Conservation (phyloP, 2,329 filamentous ascomycete species). For the Aureobasidium vineae region DNA sequence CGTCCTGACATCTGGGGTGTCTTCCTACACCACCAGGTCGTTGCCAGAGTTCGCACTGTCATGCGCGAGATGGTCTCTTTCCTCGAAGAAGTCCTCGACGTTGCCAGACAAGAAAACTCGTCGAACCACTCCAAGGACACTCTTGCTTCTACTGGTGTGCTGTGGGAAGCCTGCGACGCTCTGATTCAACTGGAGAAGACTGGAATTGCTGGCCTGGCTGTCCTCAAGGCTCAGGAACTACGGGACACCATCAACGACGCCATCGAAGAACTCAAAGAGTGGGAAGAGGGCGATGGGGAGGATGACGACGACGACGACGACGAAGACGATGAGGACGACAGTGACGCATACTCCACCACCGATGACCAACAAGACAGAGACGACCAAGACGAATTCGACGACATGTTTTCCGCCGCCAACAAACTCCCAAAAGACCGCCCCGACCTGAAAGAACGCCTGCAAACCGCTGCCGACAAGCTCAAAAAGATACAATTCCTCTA, state of each 20-base stretch:
- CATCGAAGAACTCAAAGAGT: slow-evolving; percentile 81
- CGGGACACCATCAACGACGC: slow-evolving; percentile 76
- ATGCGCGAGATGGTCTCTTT: slow-evolving; percentile 63
- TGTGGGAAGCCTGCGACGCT: slow-evolving; percentile 82
- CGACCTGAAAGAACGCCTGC: slow-evolving; percentile 65
- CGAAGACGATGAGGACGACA: slow-evolving; percentile 42
- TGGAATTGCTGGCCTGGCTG: slow-evolving; percentile 68
- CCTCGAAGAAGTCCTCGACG: slow-evolving; percentile 53
- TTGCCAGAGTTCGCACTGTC: slow-evolving; percentile 57
- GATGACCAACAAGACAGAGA: slow-evolving; percentile 43
- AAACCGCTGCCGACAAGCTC: slow-evolving; percentile 61
- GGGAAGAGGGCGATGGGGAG: slow-evolving; percentile 58
- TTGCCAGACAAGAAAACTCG: slow-evolving; percentile 38
- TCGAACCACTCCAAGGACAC: slow-evolving; percentile 43
- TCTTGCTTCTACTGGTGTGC: slow-evolving; percentile 66
- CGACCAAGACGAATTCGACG: slow-evolving; percentile 60
- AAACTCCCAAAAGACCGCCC: slow-evolving; percentile 64
- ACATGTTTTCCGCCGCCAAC: slow-evolving; percentile 62
- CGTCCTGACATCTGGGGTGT: slow-evolving; percentile 60
- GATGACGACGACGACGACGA: slow-evolving; percentile 41
- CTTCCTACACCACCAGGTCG: slow-evolving; percentile 63
- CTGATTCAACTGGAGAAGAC: slow-evolving; percentile 62
- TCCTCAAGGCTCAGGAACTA: slow-evolving; percentile 70
- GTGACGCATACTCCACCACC: slow-evolving; percentile 41
- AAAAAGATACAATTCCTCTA: slow-evolving; percentile 68